Conservation (phyloP, 768 basidiomycete genomes). For the Epithele typhae region DNA sequence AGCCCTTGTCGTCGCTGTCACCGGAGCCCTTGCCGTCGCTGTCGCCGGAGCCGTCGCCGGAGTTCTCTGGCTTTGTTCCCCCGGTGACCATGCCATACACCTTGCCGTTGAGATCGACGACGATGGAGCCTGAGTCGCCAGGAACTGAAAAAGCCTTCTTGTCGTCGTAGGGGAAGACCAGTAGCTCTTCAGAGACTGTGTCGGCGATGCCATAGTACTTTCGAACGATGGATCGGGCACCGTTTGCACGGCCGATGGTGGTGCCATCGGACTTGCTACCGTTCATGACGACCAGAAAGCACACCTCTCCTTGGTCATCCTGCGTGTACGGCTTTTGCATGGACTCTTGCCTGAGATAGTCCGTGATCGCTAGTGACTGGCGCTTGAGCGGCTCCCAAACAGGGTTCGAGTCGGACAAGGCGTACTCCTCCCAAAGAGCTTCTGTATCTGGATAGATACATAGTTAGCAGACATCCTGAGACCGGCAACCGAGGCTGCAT, state of each 20-base stretch:
- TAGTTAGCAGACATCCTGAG: neutral
- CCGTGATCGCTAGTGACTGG: conserved; percentile 1
- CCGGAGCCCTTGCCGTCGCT: no score
- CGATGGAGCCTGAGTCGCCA: conserved; percentile 21
- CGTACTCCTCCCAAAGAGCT: neutral
- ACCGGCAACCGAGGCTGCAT: neutral
- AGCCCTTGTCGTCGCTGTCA: no score
- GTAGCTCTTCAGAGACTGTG: neutral
- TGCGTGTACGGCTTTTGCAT: conserved; percentile 24
- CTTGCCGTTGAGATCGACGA: conserved; percentile 17
- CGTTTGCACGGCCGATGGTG: conserved; percentile 1
- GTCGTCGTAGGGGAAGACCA: conserved; percentile 1
- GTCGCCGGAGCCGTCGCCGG: no score
- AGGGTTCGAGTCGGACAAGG: neutral
- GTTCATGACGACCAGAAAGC: conserved; percentile 32
- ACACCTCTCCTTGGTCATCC: conserved; percentile 22
- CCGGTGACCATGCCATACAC: conserved; percentile 19
- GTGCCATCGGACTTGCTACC: conserved; percentile 17
- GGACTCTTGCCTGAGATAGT: conserved; percentile 23
- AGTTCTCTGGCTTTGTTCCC: no score
- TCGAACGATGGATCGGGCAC: neutral
- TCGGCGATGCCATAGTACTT: no score
- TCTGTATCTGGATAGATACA: neutral
- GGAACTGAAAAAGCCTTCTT: conserved; percentile 17
- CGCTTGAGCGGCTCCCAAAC: conserved; percentile 2